Base-by-base conservation (phyloP, 2,329 filamentous ascomycete genomes). In the Macrophomina phaseolina region DNA sequence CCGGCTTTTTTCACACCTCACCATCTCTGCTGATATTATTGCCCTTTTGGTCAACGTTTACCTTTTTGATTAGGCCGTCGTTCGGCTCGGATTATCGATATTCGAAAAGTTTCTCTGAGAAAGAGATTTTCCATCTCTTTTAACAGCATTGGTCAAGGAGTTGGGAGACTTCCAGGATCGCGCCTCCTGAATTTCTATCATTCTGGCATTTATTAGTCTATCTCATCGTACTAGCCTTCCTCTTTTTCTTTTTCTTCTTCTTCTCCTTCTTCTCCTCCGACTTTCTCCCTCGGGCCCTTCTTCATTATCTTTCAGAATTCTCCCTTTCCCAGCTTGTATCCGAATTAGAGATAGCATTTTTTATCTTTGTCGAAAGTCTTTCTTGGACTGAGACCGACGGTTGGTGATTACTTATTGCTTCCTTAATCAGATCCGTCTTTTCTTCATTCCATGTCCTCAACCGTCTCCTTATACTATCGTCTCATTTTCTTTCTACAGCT, bases 261-360 rank as follows among this genome's bases (percentile, higher is more conserved):
- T 2, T 46, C 23, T 34, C 11, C 45, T 14, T 30, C 18, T 40
- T 58, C 12, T 30, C 42, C 18, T 30, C 23, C 8, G 36, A 36
- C 52, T n/a, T 38, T 40, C 34, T 55, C 14, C 32, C 48, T 38
- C 23, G 23, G 23, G 23, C 23, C 23, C 23, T 49, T 34, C 34
- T 6, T 45, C 36, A 52, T 16, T 14, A n/a, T 36, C 7, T 46
- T n/a, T 42, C 23, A 23, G 23, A 23, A 18, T 53, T 45, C 38
- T 36, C 18, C 30, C 28, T 34, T 48, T 28, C 32, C 18, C 40
- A 34, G 28, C 46, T n/a, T 30, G 16, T 48, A 40, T 58, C n/a
- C 51, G 23, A 38, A 58, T 45, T 49, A 46, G 63, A 48, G 51
- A 56, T 65, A 34, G 55, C 52, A 65, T 64, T n/a, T 30, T 18